Percentiles rank a stretch among this genome's conserved stretches.
phyloP scores from a whole-genome alignment of 257 asterid species.

The Cordia subcordata region DNA sequence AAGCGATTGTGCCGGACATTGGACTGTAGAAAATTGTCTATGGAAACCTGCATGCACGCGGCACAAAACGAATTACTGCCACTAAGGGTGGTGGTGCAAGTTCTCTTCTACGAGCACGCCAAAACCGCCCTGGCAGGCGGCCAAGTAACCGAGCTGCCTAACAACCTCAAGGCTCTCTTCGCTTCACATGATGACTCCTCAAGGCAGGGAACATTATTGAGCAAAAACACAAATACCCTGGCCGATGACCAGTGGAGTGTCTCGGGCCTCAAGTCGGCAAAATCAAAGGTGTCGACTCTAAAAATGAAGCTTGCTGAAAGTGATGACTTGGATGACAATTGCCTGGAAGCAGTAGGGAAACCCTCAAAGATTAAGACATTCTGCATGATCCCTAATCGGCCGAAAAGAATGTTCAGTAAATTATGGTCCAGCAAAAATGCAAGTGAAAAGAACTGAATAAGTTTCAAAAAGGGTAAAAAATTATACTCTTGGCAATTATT shows the following conservation, averaged over 20 bases:
- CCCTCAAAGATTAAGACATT: constrained; percentile 34
- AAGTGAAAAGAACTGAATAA: constrained; percentile 44
- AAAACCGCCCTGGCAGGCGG: constrained; percentile 61
- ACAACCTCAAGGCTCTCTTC: constrained; percentile 63
- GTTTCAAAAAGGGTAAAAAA: constrained; percentile 17
- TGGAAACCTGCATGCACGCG: constrained; percentile 82
- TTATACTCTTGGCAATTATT: not conserved
- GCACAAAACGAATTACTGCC: constrained; percentile 93
- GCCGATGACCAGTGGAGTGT: constrained; percentile 71
- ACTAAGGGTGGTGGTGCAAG: constrained; percentile 77
- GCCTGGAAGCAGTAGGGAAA: constrained; percentile 9
- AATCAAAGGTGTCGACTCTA: constrained; percentile 56
- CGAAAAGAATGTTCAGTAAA: constrained; percentile 66
- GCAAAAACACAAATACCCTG: constrained; percentile 21
- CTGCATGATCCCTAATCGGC: constrained; percentile 48
- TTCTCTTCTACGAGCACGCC: constrained; percentile 87
- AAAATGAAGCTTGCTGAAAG: constrained; percentile 79
- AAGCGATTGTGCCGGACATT: constrained; percentile 60
- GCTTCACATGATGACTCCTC: constrained; percentile 41
- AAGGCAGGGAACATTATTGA: constrained; percentile 32
- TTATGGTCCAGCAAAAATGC: constrained; percentile 68
- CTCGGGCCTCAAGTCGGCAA: constrained; percentile 60
- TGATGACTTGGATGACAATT: constrained; percentile 42
- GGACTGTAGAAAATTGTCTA: constrained; percentile 72
- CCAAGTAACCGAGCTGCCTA: constrained; percentile 54